Evolutionary conservation across 176 grass and related monocot genomes (phyloP).

Genomic region (Stipa capillata): DNA sequence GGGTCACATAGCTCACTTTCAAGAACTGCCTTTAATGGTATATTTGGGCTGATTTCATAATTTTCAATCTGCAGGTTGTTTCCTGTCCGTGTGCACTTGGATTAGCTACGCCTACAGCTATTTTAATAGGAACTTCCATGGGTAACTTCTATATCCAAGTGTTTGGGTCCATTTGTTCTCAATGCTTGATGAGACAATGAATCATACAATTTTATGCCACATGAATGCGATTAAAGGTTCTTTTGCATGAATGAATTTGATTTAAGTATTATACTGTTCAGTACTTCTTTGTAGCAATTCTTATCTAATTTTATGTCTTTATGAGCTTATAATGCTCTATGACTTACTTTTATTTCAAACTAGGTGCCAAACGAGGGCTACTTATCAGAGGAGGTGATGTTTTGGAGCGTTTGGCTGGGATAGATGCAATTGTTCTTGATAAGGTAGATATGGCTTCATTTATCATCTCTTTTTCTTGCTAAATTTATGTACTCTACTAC

Average conservation of each 20-base stretch:
- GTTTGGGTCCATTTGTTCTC: background rate
- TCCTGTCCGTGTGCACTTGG: conserved; percentile 95
- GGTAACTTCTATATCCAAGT: conserved; percentile 41
- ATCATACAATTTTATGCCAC: background rate
- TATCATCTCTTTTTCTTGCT: background rate
- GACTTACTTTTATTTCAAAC: conserved; percentile 9
- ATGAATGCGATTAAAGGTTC: background rate
- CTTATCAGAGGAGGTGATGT: conserved; percentile 97
- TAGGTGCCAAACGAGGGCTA: conserved; percentile 89
- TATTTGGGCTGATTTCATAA: background rate
- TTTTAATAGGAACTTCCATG: conserved; percentile 90
- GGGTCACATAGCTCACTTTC: background rate
- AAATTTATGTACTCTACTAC: background rate
- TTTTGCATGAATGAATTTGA: background rate
- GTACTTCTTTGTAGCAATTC: background rate
- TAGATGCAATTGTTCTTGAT: conserved; percentile 77
- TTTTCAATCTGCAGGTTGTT: conserved; percentile 60
- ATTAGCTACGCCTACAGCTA: conserved; percentile 93
- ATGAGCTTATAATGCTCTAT: background rate
- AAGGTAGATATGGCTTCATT: conserved; percentile 44
- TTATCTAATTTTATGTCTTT: background rate
- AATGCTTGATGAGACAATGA: background rate
- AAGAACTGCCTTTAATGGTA: background rate
- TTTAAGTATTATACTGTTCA: background rate
- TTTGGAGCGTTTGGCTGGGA: conserved; percentile 80